Evolutionary conservation across 2,329 filamentous ascomycete genomes (phyloP), one percentile per base, ranked within the genome.

Genomic region (Rosellinia necatrix): DNA sequence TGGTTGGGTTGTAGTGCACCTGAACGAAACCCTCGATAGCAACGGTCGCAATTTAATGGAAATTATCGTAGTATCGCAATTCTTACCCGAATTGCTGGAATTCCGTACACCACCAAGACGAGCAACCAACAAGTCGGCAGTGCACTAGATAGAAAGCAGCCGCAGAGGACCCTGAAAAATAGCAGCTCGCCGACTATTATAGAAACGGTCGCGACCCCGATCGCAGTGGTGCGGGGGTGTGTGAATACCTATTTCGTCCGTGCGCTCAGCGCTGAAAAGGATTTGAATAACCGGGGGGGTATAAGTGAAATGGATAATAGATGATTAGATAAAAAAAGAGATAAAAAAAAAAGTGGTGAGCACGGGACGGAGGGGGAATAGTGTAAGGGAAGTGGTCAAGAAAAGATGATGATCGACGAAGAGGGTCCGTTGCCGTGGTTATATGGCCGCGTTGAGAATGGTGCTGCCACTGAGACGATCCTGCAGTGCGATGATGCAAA

Each of bases 51-150:
- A 19, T 55, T 58, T 47, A 51, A 54, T 62, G 41, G 56, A 60
- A 55, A 51, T 49, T 49, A 50, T 49, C 21, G 58, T 57, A 38
- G 48, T 60, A 61, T 59, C 51, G 60, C 60, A 67, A 60, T 55
- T 58, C 58, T 35, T 60, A 66, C 53, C 65, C 65, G 53, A 53
- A 56, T 58, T 53, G 59, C 56, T 64, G 64, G 64, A 43, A 63
- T 57, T 53, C 21, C 38, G n/a, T 38, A 53, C 52, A 27, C 49
- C 49, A 52, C 25, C 42, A 40, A 35, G 19, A 48, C 24, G 27
- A 37, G 44, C 56, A 56, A 55, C 43, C 49, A 37, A 41, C 47
- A 19, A 49, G 47, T 40, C 21, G 42, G 44, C 52, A 19, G 56
- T 30, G 29, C 48, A 56, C 52, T 49, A 57, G 24, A 35, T 49